Evolutionary conservation across 2,329 filamentous ascomycete species (phyloP).

Genomic region (Aspergillus sp.): DNA sequence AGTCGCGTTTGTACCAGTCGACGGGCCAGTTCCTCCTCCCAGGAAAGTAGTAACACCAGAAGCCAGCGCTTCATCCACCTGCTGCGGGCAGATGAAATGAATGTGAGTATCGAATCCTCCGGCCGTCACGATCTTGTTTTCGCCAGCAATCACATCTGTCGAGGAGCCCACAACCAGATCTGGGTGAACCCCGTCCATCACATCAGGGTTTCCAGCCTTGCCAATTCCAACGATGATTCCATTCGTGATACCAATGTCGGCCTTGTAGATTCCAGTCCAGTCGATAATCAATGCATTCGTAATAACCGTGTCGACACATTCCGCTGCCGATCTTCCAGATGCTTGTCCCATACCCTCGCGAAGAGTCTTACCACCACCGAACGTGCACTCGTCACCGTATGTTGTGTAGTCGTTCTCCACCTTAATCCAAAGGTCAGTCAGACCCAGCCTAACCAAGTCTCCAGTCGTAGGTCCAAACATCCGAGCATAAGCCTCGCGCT

Average conservation of each 20-base stretch:
- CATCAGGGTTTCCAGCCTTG: conserved; percentile 94
- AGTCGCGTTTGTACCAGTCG: conserved; percentile 83
- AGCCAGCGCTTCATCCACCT: conserved; percentile 75
- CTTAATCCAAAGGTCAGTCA: conserved; percentile 83
- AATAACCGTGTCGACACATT: conserved; percentile 78
- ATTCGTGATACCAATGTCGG: conserved; percentile 88
- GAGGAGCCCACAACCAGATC: conserved; percentile 79
- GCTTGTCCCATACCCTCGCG: conserved; percentile 96
- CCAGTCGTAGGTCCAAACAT: conserved; percentile 95
- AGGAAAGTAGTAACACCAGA: conserved; percentile 87
- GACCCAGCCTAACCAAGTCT: conserved; percentile 74
- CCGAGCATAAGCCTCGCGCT: conserved; percentile 69
- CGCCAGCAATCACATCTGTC: conserved; percentile 87
- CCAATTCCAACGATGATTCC: conserved; percentile 84
- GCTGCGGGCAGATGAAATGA: conserved; percentile 93
- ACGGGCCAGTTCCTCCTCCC: conserved; percentile 88
- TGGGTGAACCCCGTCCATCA: conserved; percentile 81
- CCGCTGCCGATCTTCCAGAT: conserved; percentile 65
- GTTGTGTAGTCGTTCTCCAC: conserved; percentile 80
- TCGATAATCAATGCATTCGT: conserved; percentile 88
- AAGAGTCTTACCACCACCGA: conserved; percentile 90
- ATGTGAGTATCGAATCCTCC: conserved; percentile 88
- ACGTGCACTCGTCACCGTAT: conserved; percentile 92
- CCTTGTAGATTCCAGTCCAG: conserved; percentile 91
- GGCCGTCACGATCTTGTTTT: conserved; percentile 85